Base-by-base conservation (phyloP, 768 basidiomycete genomes). In the Lentinula detonsa region DNA sequence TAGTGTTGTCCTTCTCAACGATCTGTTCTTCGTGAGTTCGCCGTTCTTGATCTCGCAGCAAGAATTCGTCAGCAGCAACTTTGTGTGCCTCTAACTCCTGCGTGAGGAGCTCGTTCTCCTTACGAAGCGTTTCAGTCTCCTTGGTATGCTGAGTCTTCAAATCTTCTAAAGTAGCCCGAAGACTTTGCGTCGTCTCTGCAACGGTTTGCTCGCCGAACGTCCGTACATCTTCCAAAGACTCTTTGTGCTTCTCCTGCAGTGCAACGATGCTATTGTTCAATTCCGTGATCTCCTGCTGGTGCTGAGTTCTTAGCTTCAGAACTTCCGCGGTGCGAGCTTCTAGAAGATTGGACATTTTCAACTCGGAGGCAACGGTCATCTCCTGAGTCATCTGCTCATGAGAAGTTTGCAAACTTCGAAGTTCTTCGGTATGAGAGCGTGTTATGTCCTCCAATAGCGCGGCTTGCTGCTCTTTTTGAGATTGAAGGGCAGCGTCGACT, bases 41-140 rank as follows among this genome's bases (percentile, higher is more conserved):
- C 7, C 71, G 74, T 21, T 71, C 64, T 66, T 79, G 74, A 61
- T 78, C 82, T 63, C 70, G 82, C 31, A 78, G 61, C 23, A 76
- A 63, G 57, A 85, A 79, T 66, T 76, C 86, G 60, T 80, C 76
- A 5, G 79, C 75, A 9, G 80, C 77, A 45, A 69, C 75, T 68
- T 85, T 88, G 69, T 85, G 75, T 8, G 81, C 75, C 65, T 86
- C 83, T 13, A 91, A 71, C 68, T 93, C 86, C 62, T 85, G 71
- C 7, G 76, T 67, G 35, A 88, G 76, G 23, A 74, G 59, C 23
- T 83, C 79, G 31, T 78, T 78, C 57, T 85, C 80, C 64, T 76
- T 75, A 62, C 74, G 75, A 62, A 84, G 72, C 13, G 69, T 68
- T 61, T 79, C 78, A 16, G 77, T 74, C 57, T 85, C 84, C 46